phyloP scores from a whole-genome alignment of 2,329 filamentous ascomycete genomes.

The Eutypella sp. region DNA sequence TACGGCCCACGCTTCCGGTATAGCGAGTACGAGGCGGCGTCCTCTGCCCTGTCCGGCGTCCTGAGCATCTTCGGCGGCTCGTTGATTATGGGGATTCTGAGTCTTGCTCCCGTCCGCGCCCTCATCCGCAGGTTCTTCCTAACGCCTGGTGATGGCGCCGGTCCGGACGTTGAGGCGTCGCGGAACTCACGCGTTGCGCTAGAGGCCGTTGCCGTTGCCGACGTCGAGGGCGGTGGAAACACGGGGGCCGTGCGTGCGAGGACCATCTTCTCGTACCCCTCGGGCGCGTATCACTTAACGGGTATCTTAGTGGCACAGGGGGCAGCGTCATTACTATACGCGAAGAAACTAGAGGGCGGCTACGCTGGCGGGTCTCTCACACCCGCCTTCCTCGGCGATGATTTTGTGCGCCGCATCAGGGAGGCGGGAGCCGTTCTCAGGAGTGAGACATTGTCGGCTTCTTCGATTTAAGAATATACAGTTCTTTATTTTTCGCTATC shows the following conservation, averaged over 20 bases:
- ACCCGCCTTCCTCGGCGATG: constrained; percentile 12
- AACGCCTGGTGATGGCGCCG: constrained; percentile 13
- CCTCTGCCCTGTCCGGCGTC: constrained; percentile 7
- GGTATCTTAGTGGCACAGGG: constrained; percentile 14
- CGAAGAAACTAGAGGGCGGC: constrained; percentile 8
- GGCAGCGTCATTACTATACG: constrained; percentile 16
- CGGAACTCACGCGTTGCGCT: constrained; percentile 5
- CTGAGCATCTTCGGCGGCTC: constrained; percentile 2
- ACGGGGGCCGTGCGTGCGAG: constrained; percentile 3
- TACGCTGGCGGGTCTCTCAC: constrained; percentile 13
- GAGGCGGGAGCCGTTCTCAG: neutral
- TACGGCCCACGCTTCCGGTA: constrained; percentile 16
- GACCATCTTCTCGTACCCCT: constrained; percentile 12
- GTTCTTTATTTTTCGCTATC: too few relatives aligned
- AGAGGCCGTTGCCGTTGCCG: constrained; percentile 14
- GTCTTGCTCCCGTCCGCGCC: neutral
- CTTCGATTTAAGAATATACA: neutral
- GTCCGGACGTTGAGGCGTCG: constrained; percentile 13
- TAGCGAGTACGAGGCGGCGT: constrained; percentile 13
- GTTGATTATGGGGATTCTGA: constrained; percentile 2
- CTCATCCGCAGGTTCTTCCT: constrained; percentile 8
- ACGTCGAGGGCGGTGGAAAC: constrained; percentile 2
- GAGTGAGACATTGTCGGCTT: neutral
- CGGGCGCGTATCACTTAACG: constrained; percentile 13
- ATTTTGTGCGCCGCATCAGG: neutral